Base-by-base conservation (phyloP, 805 yeast species). In the Cyberlindnera americana region DNA sequence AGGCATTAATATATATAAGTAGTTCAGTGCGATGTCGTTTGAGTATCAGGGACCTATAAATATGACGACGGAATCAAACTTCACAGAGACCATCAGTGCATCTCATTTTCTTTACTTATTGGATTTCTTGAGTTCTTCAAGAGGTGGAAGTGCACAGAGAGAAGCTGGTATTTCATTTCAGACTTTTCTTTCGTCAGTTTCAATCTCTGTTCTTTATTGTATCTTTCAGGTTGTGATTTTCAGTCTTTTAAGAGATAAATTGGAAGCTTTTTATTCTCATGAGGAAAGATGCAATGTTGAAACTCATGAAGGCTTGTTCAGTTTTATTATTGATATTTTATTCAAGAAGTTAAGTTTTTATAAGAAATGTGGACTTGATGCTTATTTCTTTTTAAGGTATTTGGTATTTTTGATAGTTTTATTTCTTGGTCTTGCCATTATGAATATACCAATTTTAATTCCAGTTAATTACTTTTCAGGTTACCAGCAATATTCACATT, bases 371-470 rank as follows among this genome's bases (percentile, higher is more conserved):
- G 95, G 95, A 0, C 56, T 85, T 7, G 96, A 88, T 57, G 78
- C 89, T 0, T 86, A 82, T 56, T 80, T 82, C 53, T 81, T 85
- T 47, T 51, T 86, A 3, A 59, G 95, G 35, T 86, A 73, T 50
- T 53, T 87, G 33, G 58, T 65, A 35, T 61, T 81, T 5, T 52
- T 83, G 10, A 53, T 77, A 23, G 44, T 72, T 2, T 66, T 81
- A 33, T 82, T 81, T 52, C 49, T 64, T 2, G 67, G 71, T 0
- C 57, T 82, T 17, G 80, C 86, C 0, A 37, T 73, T 0, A 43
- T 82, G 10, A 75, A 78, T 39, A 60, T 83, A 19, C 73, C 86
- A 0, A 61, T 83, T 0, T 61, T 88, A 23, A 50, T 84, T 3
- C 90, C 93, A 0, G 64, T 86, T 1, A 87, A 87, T 57, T 63